Base-by-base conservation (phyloP, 2,329 filamentous ascomycete species). In the Sarocladium strictum region DNA sequence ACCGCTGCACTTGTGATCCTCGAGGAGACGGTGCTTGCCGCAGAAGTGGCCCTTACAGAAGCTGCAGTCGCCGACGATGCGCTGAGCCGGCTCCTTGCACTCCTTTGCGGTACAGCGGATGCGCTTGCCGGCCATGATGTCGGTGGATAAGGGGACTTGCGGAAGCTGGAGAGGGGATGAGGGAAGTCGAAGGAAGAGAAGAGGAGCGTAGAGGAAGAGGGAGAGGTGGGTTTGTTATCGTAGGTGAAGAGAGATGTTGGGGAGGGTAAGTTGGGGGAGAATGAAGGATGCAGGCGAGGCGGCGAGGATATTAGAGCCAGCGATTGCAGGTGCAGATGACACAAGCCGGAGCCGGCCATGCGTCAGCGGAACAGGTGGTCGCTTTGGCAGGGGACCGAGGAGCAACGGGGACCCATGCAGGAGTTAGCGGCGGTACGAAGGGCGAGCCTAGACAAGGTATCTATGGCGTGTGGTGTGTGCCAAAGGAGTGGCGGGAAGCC, bases 21-120 rank as follows among this genome's bases (percentile, higher is more conserved):
- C 94, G 60, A 97, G 74, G 74, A 97, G 81, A 55, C 94, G 83
- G 74, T 99, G 94, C 76, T 91, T 96, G 64, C 90, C 90, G 74
- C 94, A 99, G 78, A 90, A 97, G 69, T 95, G 89, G 45, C 92
- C 91, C 55, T 87, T 79, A 77, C 94, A 99, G 78, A 97, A 97
- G 58, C 85, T 87, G 74, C 94, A 99, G 76, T 97, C 93, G 54
- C 94, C 94, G 57, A 97, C 89, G 65, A 99, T 97, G 61, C 90
- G 87, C 72, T 97, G 92, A 15, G 91, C 92, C 27, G 83, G 81
- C 63, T 90, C 86, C 68, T 85, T 90, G 84, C 94, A 97, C 63
- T 91, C 86, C 73, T 93, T 92, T 76, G 89, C 91, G 60, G 80
- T 87, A 79, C 94, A 97, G 64, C 89, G 86, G 63, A 87, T 84